phyloP scores from a whole-genome alignment of 352 stramenopile species.

The Pythium aquatile region DNA sequence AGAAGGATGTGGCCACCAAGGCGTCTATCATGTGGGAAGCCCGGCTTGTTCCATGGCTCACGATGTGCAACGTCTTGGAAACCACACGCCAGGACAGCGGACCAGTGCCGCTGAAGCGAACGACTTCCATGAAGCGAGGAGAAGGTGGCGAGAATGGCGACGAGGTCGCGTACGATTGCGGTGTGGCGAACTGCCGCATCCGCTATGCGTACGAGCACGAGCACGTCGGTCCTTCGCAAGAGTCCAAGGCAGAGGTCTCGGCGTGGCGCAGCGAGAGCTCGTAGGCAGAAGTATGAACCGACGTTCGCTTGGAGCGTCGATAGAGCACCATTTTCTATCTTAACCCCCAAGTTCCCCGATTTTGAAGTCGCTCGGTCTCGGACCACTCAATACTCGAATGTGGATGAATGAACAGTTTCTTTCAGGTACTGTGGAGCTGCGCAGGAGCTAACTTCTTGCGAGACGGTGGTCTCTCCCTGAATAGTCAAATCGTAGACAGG shows the following conservation, averaged over 20 bases:
- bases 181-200: conserved; percentile 55
- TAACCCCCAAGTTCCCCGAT: neutral
- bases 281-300: neutral
- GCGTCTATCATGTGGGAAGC: conserved; percentile 51
- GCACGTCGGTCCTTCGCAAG: conserved; percentile 60
- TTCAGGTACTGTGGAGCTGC: neutral
- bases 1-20: conserved; percentile 30
- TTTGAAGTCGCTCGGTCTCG: neutral
- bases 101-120: neutral
- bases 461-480: neutral
- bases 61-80: conserved; percentile 55
- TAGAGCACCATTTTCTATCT: neutral
- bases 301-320: neutral
- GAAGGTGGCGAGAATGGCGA: conserved; percentile 22
- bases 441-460: neutral
- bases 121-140: conserved; percentile 10
- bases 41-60: conserved; percentile 57
- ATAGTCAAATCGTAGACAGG: neutral
- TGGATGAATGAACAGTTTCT: neutral
- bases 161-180: conserved; percentile 51
- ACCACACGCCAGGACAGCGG: conserved; percentile 32
- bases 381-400: too few species aligned
- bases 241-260: conserved; percentile 58
- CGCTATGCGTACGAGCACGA: conserved; percentile 69
- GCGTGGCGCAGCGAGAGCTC: conserved; percentile 38